Conservation (phyloP, 176 grass and related monocot genomes). For the Poa pratensis region DNA sequence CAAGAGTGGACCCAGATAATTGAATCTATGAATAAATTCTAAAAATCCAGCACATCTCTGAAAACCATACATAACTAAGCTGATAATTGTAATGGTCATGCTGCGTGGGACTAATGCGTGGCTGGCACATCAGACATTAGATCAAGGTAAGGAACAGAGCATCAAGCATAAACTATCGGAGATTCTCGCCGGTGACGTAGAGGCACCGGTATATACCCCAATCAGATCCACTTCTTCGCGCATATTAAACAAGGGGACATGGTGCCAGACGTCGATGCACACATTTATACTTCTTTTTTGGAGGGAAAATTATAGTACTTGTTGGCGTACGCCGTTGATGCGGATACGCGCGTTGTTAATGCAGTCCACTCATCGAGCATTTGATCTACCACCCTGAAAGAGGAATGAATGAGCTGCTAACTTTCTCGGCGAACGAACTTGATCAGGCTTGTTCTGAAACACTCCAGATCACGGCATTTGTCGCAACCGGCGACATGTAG, state of each 20-base stretch:
- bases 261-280: constrained; percentile 35
- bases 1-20: constrained; percentile 11
- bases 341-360: constrained; percentile 35
- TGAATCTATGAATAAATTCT: constrained; percentile 15
- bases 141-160: constrained; percentile 22
- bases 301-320: background rate
- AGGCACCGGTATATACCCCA: constrained; percentile 45
- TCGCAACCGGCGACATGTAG: constrained; percentile 23
- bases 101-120: constrained; percentile 40
- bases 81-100: constrained; percentile 23
- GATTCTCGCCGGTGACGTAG: constrained; percentile 51
- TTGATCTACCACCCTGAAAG: constrained; percentile 13
- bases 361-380: background rate
- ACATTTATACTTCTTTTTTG: background rate
- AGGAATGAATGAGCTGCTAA: constrained; percentile 42
- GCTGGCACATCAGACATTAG: constrained; percentile 44
- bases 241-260: constrained; percentile 37
- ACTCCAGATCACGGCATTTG: constrained; percentile 32
- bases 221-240: constrained; percentile 39
- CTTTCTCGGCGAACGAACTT: constrained; percentile 3
- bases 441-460: background rate
- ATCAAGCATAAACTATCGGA: constrained; percentile 37
- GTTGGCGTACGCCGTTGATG: constrained; percentile 43
- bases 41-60: constrained; percentile 28
- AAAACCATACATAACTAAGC: background rate